These are phyloP conservation scores for Rhodotorula sp. DNA, from an alignment of 1,284 basidiomycete genomes.

Conservation along the genomic window DNA sequence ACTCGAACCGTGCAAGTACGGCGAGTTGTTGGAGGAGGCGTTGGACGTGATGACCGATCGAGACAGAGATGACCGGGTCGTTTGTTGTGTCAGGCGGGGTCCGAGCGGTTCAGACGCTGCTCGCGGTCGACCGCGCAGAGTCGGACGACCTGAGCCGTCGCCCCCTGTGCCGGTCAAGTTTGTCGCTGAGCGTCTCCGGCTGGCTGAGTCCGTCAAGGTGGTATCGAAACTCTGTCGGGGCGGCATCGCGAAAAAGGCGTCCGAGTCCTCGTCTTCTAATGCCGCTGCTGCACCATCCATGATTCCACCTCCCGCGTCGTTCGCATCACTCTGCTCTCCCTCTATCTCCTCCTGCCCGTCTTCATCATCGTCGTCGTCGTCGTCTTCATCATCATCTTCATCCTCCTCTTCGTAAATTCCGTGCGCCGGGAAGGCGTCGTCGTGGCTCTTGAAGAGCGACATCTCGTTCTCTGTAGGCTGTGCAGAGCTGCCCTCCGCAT, in stretches of 20 bases:
- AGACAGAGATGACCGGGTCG: neutral
- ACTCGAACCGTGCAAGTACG: slow-evolving; percentile 11
- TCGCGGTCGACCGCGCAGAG: slow-evolving; percentile 6
- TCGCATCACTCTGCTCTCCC: neutral
- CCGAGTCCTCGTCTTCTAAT: slow-evolving; percentile 2
- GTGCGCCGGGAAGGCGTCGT: slow-evolving; percentile 4
- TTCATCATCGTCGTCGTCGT: neutral
- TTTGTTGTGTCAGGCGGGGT: neutral
- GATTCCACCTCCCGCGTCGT: neutral
- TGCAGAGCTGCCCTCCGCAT: slow-evolving; percentile 4
- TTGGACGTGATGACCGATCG: neutral
- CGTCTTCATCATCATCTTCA: neutral
- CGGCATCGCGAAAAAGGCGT: neutral
- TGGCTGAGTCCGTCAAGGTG: slow-evolving; percentile 1
- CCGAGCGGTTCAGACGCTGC: slow-evolving; percentile 22
- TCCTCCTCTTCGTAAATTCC: slow-evolving; percentile 1
- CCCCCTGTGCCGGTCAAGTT: neutral
- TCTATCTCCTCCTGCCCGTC: neutral
- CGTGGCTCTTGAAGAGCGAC: slow-evolving; percentile 23
- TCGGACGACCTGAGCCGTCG: neutral
- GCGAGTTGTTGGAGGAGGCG: neutral
- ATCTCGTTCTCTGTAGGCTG: slow-evolving; percentile 30
- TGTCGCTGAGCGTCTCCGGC: neutral
- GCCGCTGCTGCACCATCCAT: neutral
- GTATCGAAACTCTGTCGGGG: neutral